Base-by-base conservation (phyloP, 768 basidiomycete species). In the Harrya chromipes region DNA sequence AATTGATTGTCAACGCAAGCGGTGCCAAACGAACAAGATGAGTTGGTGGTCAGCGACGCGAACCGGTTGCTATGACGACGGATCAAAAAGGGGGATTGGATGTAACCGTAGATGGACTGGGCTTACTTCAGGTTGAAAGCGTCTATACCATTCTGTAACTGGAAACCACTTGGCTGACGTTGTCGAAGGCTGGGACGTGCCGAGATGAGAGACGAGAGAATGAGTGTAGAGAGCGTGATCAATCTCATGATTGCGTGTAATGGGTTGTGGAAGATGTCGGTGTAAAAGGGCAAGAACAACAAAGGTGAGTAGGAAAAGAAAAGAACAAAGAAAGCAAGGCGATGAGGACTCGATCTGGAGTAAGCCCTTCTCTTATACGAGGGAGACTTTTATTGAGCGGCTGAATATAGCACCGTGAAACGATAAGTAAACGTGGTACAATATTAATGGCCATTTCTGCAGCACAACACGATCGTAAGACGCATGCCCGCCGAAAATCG, bases 1-100 rank as follows among this genome's bases (percentile, higher is more conserved):
- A 84, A 78, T 29, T 72, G 53, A 33, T 64, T 60, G 52, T 69
- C 63, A 10, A 82, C 63, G 56, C 83, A 85, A 8, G 81, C 79
- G 34, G 74, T 58, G 14, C 74, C 74, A 40, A 53, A 68, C 8
- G 55, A 61, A 34, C 69, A 70, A 49, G 75, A 72, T 12, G 74
- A 57, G 11, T 68, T 68, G 34, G 56, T 6, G 6, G 50, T 58
- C 46, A 62, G 33, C 1, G 53, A 46, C 29, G 17, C 9, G 37
- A 61, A 66, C 34, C 62, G 50, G 34, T 60, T 57, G 43, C 65
- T 65, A 41, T 13, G 19, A 48, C 7, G 48, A 47, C 19, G 6
- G 2, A n/a, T 55, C 19, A 59, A 55, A 41, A 42, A 21, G 29
- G 16, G 13, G 16, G 13, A 23, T 34, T 3, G 12, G 4, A 11